These are phyloP conservation scores for Jaltomata sinuosa DNA, from an alignment of 257 asterid genomes.

Conservation along the genomic window DNA sequence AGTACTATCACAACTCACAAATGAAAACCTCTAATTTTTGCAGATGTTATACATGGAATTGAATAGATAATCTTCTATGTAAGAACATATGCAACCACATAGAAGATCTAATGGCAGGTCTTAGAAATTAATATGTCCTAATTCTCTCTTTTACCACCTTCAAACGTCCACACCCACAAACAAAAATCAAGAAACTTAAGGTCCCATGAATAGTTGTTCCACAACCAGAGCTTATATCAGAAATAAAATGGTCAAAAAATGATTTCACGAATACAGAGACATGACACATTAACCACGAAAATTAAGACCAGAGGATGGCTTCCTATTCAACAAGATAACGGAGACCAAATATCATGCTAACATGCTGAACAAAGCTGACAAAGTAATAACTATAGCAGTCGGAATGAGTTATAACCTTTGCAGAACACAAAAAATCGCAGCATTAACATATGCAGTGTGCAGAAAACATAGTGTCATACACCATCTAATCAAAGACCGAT, in stretches of 20 bases:
- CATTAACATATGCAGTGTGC: neutral
- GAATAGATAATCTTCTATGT: neutral
- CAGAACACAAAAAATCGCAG: neutral
- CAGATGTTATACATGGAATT: neutral
- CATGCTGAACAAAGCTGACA: neutral
- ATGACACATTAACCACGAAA: neutral
- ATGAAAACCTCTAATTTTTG: neutral
- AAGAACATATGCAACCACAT: neutral
- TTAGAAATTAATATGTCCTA: neutral
- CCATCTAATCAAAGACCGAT: neutral
- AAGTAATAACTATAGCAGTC: neutral
- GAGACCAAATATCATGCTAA: neutral
- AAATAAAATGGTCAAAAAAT: neutral
- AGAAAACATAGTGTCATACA: neutral
- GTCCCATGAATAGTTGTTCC: no score
- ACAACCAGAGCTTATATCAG: neutral
- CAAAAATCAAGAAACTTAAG: neutral
- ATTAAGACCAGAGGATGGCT: neutral
- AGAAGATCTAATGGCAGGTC: neutral
- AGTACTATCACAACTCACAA: neutral
- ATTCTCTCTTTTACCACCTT: neutral
- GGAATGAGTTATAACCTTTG: neutral
- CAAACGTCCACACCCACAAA: neutral
- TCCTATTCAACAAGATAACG: neutral
- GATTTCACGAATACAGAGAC: neutral